Base-by-base conservation (phyloP, 371 early-diverging fungal species). In the Mucor saturninus region DNA sequence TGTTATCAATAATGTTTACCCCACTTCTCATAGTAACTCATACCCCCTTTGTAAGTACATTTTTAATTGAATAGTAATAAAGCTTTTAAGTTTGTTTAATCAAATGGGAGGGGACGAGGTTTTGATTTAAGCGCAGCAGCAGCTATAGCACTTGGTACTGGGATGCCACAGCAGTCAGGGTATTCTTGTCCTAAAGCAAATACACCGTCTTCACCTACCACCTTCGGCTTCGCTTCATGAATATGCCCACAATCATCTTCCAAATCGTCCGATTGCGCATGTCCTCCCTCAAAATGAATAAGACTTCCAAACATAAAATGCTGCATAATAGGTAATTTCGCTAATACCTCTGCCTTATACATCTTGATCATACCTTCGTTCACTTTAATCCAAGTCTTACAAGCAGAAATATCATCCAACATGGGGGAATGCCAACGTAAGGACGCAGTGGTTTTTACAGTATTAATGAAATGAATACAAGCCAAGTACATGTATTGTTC, bases 241-340 rank as follows among this genome's bases (percentile, higher is more conserved):
- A 71, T 58, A 57, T 81, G 81, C 1, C 81, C 81, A 65, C 81
- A 81, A 2, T 72, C 73, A 28, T 81, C 80, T 21, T 83, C 83
- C 21, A 75, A 66, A 30, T 75, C 79, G 26, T 81, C 83, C 2
- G 79, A 70, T 8, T 68, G 60, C 2, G 48, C 62, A 4, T 67
- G 54, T 1, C 80, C 80, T 5, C 88, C 89, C 52, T 88, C 83
- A 72, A 88, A 90, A 2, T 68, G 62, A 30, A 89, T 73, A 15
- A 89, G 59, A 5, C 74, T 79, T 11, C 99, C 99, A 88, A 98
- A 99, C 75, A 95, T 85, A 71, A 99, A 95, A 72, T 99, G 99
- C 76, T 99, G 99, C 89, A 99, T 96, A 49, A 99, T 98, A 0
- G 99, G 99, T 30, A 97, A 72, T 77, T 98, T 98, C 31, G 86